Evolutionary conservation across 2,329 filamentous ascomycete species (phyloP), one percentile per base, ranked within the genome.

Genomic region (Penicillium fuscoglaucum): DNA sequence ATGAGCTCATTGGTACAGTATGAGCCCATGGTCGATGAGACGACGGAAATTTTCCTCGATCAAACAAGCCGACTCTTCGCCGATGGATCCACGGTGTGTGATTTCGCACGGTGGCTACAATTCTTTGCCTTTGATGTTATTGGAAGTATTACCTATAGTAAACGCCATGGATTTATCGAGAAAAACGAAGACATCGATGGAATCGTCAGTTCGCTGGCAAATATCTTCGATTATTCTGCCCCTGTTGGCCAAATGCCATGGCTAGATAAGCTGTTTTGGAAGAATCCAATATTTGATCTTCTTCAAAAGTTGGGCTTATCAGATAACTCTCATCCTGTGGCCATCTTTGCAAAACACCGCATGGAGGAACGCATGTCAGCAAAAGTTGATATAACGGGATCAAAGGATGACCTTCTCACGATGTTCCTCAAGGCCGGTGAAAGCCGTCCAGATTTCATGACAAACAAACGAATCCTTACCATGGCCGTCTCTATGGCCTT

Each of bases 91-190:
- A 48, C 60, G 17, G 50, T 58, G 9, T 69, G 65, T 51, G 58
- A 68, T 31, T 68, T 71, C 40, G 57, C 62, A 19, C 47, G 59
- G 6, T 93, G 90, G 90, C 76, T 93, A 57, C 90, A 93, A 68
- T 92, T 87, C 70, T 92, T 90, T 65, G 90, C 90, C 0, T 93
- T 92, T 67, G 90, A 93, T 69, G 90, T 92, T n/a, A 91, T 91
- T 61, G 89, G 89, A 6, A 87, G 90, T 61, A 84, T 92, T 67
- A 91, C 89, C 0, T 92, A 90, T 75, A 87, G 85, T 72, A 90
- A 91, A 72, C 82, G 88, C 0, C 83, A 91, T 59, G 90, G 90
- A 0, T 93, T 93, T 64, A 76, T 93, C 1, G 89, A 93, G 72
- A 83, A 84, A 67, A 88, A 90, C 58, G 82, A 88, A 69, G 90